Evolutionary conservation across 768 basidiomycete genomes (phyloP), one percentile per base, ranked within the genome.

Genomic region (Termitomyces sp.): DNA sequence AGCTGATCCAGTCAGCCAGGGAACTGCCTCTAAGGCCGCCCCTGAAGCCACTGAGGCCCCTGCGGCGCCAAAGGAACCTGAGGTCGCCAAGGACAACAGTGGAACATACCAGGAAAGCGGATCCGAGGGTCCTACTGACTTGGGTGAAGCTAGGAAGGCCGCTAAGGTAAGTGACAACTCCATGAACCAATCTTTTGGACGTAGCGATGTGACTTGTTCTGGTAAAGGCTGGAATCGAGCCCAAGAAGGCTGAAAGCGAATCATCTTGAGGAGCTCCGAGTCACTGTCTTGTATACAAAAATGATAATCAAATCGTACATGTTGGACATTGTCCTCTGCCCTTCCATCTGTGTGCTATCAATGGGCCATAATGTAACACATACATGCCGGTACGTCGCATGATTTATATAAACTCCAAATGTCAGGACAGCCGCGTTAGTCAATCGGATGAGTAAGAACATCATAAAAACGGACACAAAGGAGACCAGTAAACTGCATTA

Each of bases 131-230:
- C 65, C 70, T 9, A 64, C 67, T 10, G 54, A 71, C 39, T 14
- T 64, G 57, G 66, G 61, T 12, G 61, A 57, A 37, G 65, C 70
- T 27, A 59, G 68, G 49, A 57, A 65, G 52, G 66, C 67, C 42
- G 64, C 69, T 6, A 57, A 59, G 59, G 72, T 70, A 57, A 53
- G 70, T 64, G n/a, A 10, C 18, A 26, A 3, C 20, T 14, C 32
- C 49, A 36, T 50, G 22, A 24, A 50, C 9, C 4, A 10, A 31
- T 1, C 13, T n/a, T n/a, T 6, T 4, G 50, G 24, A 26, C 18
- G 1, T 26, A 26, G 31, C 9, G 13, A 46, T 47, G 49, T 55
- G 3, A 26, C 16, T 10, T 24, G 9, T 29, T 43, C 4, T 6
- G 34, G 53, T 52, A 27, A 43, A 71, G 70, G 60, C 66, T 52